Conservation (phyloP, 805 yeast genomes). For the Saccharomycopsis babjevae region DNA sequence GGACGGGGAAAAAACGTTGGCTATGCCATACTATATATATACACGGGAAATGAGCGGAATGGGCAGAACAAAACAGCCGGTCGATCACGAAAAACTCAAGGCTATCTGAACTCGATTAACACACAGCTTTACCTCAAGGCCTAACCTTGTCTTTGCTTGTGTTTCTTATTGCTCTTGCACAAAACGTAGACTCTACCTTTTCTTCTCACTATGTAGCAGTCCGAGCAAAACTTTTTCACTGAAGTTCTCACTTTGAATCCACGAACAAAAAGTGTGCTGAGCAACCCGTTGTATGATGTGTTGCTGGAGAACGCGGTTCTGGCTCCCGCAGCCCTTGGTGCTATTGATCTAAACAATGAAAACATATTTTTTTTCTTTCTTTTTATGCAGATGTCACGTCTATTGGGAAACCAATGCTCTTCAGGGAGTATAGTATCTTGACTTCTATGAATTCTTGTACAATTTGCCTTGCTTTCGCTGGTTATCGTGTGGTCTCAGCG, state of each 20-base stretch:
- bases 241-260: slow-evolving; percentile 88
- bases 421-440: no score
- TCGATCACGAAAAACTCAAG: no score
- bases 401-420: no score
- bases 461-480: no score
- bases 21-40: no score
- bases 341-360: not conserved
- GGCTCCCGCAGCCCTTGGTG: not conserved
- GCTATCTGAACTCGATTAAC: no score
- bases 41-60: no score
- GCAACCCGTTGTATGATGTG: not conserved
- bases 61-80: no score
- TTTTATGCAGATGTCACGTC: not conserved
- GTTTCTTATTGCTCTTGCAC: slow-evolving; percentile 88
- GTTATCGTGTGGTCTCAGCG: no score
- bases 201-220: slow-evolving; percentile 83
- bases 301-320: not conserved
- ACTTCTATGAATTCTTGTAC: no score
- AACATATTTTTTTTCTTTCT: not conserved
- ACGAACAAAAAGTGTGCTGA: slow-evolving; percentile 31
- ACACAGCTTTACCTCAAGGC: no score
- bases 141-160: slow-evolving; percentile 85
- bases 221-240: slow-evolving; percentile 86
- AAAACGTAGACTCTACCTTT: slow-evolving; percentile 90
- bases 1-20: no score